Percentiles rank a stretch among this genome's conserved stretches.
phyloP scores from a whole-genome alignment of 306 rosid species.

The Quercus glauca region DNA sequence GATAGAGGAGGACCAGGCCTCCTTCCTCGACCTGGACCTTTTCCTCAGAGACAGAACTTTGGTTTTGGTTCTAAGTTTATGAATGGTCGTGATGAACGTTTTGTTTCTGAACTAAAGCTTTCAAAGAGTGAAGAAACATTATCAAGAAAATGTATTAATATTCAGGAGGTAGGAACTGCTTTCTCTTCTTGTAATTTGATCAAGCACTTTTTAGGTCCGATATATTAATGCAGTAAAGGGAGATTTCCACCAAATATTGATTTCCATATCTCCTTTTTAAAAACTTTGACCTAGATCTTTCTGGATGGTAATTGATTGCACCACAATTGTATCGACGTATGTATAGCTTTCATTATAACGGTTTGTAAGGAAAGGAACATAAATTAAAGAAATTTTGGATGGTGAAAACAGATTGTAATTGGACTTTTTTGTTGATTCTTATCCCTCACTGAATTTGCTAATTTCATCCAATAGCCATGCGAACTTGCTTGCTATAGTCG shows the following conservation, averaged over 20 bases:
- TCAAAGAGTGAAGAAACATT: constrained; percentile 76
- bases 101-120: constrained; percentile 81
- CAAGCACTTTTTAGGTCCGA: too few species aligned
- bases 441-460: constrained; percentile 12
- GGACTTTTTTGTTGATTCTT: neutral
- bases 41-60: constrained; percentile 70
- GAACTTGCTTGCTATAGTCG: constrained; percentile 90
- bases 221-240: neutral
- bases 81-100: constrained; percentile 76
- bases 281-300: neutral
- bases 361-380: neutral
- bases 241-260: neutral
- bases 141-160: constrained; percentile 51
- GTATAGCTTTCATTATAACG: neutral
- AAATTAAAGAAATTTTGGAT: neutral
- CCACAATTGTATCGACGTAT: neutral
- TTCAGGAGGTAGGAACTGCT: constrained; percentile 45
- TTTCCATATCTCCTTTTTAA: constrained; percentile 2
- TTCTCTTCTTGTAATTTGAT: too few species aligned
- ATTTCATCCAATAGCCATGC: constrained; percentile 58
- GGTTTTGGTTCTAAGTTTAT: constrained; percentile 68
- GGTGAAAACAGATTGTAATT: neutral
- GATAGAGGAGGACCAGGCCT: constrained; percentile 89
- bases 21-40: constrained; percentile 93
- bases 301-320: neutral